Conservation (phyloP, 371 early-diverging fungal genomes). For the Furculomyces boomerangus region DNA sequence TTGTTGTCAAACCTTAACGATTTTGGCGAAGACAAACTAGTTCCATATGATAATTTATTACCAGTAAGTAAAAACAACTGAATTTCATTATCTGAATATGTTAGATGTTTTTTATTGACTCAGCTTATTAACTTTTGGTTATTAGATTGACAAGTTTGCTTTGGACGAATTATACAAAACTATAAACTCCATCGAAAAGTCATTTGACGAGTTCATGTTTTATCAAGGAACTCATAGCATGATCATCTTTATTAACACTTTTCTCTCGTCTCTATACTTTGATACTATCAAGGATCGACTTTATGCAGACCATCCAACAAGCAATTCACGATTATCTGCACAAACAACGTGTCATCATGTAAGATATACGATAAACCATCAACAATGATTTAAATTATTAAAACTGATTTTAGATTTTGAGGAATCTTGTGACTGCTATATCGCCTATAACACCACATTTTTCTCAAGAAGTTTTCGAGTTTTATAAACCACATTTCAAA, state of each 20-base stretch:
- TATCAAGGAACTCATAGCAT: constrained; percentile 46
- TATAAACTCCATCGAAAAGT: constrained; percentile 29
- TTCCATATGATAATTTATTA: constrained; percentile 33
- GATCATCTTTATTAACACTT: constrained; percentile 43
- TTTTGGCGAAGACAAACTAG: constrained; percentile 28
- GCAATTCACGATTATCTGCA: constrained; percentile 32
- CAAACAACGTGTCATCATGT: constrained; percentile 54
- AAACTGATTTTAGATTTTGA: constrained; percentile 15
- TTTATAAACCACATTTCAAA: constrained; percentile 27
- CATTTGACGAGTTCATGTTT: constrained; percentile 43
- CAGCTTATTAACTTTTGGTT: background rate
- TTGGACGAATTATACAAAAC: constrained; percentile 34
- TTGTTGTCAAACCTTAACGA: constrained; percentile 63
- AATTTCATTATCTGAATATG: background rate
- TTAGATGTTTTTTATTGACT: background rate
- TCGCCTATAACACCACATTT: constrained; percentile 56
- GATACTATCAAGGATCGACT: constrained; percentile 69
- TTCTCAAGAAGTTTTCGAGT: constrained; percentile 63
- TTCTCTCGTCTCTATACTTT: constrained; percentile 64
- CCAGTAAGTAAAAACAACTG: constrained; percentile 12
- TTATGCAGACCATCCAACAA: constrained; percentile 34
- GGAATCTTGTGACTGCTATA: constrained; percentile 36
- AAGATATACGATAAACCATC: constrained; percentile 1
- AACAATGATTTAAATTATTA: background rate
- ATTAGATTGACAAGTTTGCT: constrained; percentile 49